These are phyloP conservation scores for Solanum hybrid DNA, from an alignment of 305 asterid species.

Conservation along the genomic window DNA sequence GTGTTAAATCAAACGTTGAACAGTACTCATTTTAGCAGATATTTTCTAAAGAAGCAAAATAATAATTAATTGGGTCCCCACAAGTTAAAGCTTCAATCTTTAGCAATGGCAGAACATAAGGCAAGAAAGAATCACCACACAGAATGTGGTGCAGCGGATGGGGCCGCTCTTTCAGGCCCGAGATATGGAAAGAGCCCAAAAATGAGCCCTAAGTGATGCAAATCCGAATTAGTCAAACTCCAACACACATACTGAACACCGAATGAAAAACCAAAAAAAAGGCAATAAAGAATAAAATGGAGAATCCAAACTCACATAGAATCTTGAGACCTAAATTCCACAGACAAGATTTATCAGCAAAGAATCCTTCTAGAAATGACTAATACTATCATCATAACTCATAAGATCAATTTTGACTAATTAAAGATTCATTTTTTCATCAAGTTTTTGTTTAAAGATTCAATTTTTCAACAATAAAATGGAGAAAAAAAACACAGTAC, in stretches of 20 bases:
- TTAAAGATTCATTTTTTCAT: neutral
- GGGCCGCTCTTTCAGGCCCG: accelerated
- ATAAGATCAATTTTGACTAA: neutral
- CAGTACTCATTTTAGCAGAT: neutral
- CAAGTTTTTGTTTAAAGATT: neutral
- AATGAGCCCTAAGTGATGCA: neutral
- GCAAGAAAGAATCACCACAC: neutral
- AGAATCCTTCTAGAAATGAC: neutral
- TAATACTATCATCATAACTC: neutral
- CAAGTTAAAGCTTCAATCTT: neutral
- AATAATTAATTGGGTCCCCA: neutral
- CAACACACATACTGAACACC: accelerated
- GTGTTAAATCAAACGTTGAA: neutral
- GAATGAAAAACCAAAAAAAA: neutral
- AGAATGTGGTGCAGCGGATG: neutral
- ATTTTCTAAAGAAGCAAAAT: neutral
- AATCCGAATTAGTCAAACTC: neutral
- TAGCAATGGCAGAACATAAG: neutral
- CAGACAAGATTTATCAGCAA: neutral
- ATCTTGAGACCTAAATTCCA: neutral
- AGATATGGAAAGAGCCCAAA: neutral
- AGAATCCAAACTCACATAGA: constrained; percentile 5
- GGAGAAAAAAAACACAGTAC: neutral
- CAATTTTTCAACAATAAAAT: neutral
- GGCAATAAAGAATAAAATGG: neutral